Percentiles rank a stretch among this genome's conserved stretches.
Conservation (phyloP, 2,329 filamentous ascomycete genomes). For the Plenodomus tracheiphilus region DNA sequence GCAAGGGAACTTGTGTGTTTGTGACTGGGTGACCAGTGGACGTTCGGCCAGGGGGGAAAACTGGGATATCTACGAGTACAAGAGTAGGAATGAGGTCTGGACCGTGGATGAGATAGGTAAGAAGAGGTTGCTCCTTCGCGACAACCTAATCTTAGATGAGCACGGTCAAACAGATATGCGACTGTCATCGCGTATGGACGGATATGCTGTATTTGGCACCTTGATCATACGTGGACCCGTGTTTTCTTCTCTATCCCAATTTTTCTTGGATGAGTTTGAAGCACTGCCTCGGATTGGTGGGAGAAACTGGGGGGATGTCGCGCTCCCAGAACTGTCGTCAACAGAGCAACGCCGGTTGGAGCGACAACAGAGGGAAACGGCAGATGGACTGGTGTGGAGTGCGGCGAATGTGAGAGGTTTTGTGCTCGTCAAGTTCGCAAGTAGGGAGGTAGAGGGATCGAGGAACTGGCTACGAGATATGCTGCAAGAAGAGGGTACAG, state of each 20-base stretch:
- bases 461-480: slow-evolving; percentile 78
- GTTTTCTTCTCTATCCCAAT: slow-evolving; percentile 67
- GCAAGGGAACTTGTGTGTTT: slow-evolving; percentile 67
- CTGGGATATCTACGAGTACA: slow-evolving; percentile 82
- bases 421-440: slow-evolving; percentile 89
- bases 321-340: slow-evolving; percentile 39
- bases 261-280: slow-evolving; percentile 79
- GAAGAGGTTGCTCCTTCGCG: slow-evolving; percentile 74
- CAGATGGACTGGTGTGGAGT: slow-evolving; percentile 42
- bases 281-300: slow-evolving; percentile 79
- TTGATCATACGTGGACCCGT: slow-evolving; percentile 77
- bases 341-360: slow-evolving; percentile 55
- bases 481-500: slow-evolving; percentile 72
- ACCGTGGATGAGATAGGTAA: slow-evolving; percentile 43
- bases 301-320: slow-evolving; percentile 67
- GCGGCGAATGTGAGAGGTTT: slow-evolving; percentile 60
- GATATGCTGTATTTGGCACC: slow-evolving; percentile 78
- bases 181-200: slow-evolving; percentile 64
- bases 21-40: slow-evolving; percentile 95
- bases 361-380: slow-evolving; percentile 62
- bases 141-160: slow-evolving; percentile 75
- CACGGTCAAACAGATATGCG: slow-evolving; percentile 39
- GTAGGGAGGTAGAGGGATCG: slow-evolving; percentile 77
- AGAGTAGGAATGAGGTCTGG: slow-evolving; percentile 88
- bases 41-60: slow-evolving; percentile 82